These are phyloP conservation scores for Dittrichia graveolens DNA, from an alignment of 129 eudicot species.

Conservation along the genomic window DNA sequence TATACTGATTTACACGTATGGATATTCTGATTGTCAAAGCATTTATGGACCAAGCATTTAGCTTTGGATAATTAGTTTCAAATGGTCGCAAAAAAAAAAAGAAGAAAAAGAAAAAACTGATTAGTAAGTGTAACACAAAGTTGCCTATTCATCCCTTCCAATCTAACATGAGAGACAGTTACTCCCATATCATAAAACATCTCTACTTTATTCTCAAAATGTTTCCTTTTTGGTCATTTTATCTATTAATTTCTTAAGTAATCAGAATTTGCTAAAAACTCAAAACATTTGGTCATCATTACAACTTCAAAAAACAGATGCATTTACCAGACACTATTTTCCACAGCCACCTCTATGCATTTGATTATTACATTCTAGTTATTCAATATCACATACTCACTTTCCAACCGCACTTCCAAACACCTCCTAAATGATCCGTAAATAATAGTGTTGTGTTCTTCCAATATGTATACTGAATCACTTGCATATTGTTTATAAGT, in stretches of 20 bases:
- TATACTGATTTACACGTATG: background rate
- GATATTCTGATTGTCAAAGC: background rate
- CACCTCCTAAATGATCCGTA: no score
- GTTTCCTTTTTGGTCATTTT: slow-evolving; percentile 1
- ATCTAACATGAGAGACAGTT: background rate
- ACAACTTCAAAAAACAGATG: background rate
- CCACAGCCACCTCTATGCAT: background rate
- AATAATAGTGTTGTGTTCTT: background rate
- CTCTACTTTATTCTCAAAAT: background rate
- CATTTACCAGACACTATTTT: background rate
- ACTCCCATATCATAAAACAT: background rate
- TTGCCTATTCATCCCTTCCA: background rate
- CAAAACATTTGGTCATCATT: background rate
- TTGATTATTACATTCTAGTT: background rate
- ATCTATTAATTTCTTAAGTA: background rate
- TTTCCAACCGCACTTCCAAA: no score
- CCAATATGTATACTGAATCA: background rate
- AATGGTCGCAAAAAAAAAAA: background rate
- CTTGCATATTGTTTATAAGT: slow-evolving; percentile 9
- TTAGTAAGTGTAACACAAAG: background rate
- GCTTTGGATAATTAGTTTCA: background rate
- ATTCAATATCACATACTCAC: background rate
- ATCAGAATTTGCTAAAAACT: background rate
- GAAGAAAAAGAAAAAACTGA: background rate
- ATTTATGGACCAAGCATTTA: background rate